A percentile compares a stretch with the other conserved stretches of the same genome.
phyloP scores from a whole-genome alignment of 495 filamentous ascomycete species.

The Melanomma pulvis-pyrius region DNA sequence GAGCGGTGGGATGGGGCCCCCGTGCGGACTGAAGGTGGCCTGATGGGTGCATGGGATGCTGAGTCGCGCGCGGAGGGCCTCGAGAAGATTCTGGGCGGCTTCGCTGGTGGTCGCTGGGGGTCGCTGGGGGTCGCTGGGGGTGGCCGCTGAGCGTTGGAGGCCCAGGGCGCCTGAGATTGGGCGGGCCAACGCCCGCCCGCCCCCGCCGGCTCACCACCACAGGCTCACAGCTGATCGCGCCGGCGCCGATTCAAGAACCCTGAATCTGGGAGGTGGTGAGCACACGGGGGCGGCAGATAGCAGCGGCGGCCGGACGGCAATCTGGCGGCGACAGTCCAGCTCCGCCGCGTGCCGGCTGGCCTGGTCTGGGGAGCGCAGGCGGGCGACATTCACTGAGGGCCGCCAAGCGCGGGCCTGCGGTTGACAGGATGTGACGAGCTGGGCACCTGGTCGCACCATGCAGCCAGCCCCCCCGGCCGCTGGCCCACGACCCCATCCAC shows the following conservation, averaged over 20 bases:
- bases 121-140: not conserved
- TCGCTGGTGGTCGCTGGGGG: not conserved
- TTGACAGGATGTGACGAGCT: not conserved
- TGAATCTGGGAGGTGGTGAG: not conserved
- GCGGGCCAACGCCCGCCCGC: slow-evolving; percentile 10
- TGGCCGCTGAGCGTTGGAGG: slow-evolving; percentile 1
- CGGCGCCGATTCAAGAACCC: slow-evolving; percentile 15
- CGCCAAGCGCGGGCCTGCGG: not conserved
- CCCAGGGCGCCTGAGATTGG: not conserved
- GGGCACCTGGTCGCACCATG: not conserved
- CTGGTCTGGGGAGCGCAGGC: no score
- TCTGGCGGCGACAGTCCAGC: not conserved
- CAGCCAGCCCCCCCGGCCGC: no score
- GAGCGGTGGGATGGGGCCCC: not conserved
- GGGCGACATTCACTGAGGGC: no score
- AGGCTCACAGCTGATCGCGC: not conserved
- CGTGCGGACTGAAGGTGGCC: slow-evolving; percentile 13
- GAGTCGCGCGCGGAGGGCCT: not conserved
- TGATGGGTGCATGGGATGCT: not conserved
- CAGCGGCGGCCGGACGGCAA: not conserved
- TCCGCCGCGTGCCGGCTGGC: no score
- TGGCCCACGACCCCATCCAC: not conserved
- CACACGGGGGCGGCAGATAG: not conserved
- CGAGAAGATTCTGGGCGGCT: slow-evolving; percentile 8
- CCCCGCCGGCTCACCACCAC: slow-evolving; percentile 7